phyloP scores from a whole-genome alignment of 139 green algal genomes.

The Tetraselmis striata region DNA sequence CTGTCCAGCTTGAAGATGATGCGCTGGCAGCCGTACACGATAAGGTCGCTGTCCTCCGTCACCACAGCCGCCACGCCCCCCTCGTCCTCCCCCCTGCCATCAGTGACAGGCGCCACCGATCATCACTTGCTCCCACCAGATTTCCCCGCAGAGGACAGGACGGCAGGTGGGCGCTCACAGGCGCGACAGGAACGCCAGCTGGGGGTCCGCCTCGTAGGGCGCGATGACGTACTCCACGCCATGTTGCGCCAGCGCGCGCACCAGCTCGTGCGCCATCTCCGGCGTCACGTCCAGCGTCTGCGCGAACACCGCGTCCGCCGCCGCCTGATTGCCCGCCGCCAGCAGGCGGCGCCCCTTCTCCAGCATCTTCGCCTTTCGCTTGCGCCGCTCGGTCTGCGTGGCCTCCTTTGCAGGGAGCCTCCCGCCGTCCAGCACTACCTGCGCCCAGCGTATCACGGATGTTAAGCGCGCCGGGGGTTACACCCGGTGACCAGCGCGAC shows the following conservation, averaged over 20 bases:
- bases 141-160: too few species aligned
- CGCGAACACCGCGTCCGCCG: slow-evolving; percentile 14
- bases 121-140: too few species aligned
- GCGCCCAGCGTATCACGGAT: too few species aligned
- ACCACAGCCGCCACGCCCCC: slow-evolving; percentile 33
- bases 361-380: slow-evolving; percentile 1
- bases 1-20: slow-evolving; percentile 43
- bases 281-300: slow-evolving; percentile 31
- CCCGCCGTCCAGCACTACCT: slow-evolving; percentile 36
- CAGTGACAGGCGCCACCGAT: too few species aligned
- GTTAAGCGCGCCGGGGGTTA: too few species aligned
- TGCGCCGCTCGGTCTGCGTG: slow-evolving; percentile 17
- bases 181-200: slow-evolving; percentile 19
- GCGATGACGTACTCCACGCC: slow-evolving; percentile 10
- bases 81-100: not conserved
- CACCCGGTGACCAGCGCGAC: too few species aligned
- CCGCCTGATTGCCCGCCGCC: slow-evolving; percentile 9
- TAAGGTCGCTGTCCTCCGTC: slow-evolving; percentile 38
- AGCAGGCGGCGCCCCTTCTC: not conserved
- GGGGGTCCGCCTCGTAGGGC: slow-evolving; percentile 21
- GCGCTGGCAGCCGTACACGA: slow-evolving; percentile 32
- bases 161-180: not conserved
- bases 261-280: slow-evolving; percentile 31
- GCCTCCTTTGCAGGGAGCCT: slow-evolving; percentile 23
- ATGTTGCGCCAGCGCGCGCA: slow-evolving; percentile 5